These are phyloP conservation scores for Gliomastix tumulicola DNA, from an alignment of 2,329 filamentous ascomycete species.

Conservation along the genomic window DNA sequence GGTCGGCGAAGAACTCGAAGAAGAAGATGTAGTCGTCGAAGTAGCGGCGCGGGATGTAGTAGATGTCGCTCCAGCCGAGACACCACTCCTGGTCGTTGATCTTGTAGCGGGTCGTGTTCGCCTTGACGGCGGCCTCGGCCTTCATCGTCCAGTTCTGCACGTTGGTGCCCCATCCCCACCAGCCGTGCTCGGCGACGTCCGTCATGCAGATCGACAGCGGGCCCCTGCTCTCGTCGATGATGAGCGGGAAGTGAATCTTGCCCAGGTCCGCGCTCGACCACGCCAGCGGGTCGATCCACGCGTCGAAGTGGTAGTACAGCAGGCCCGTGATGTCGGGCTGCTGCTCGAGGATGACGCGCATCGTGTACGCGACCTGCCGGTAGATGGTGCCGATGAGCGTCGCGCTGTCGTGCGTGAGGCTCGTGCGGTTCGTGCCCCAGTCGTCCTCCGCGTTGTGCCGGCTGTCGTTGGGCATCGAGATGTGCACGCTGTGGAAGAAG, in stretches of 20 bases:
- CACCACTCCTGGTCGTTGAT: no score
- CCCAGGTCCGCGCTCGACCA: conserved; percentile 15
- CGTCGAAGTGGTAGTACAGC: conserved; percentile 23
- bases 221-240: no score
- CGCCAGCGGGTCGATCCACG: conserved; percentile 20
- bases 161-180: neutral
- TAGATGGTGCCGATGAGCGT: conserved; percentile 11
- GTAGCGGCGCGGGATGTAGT: conserved; percentile 21
- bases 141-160: neutral
- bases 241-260: conserved; percentile 17
- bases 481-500: conserved; percentile 19
- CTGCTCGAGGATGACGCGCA: conserved; percentile 19
- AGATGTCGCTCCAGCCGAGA: conserved; percentile 22
- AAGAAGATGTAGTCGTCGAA: conserved; percentile 18
- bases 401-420: conserved; percentile 18
- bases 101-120: no score
- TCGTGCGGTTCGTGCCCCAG: no score
- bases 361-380: conserved; percentile 17
- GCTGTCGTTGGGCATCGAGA: conserved; percentile 11
- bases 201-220: conserved; percentile 9
- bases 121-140: neutral
- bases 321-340: conserved; percentile 18
- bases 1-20: no score
- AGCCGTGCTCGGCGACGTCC: no score
- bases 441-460: neutral